A percentile compares a stretch with the other conserved stretches of the same genome.
Evolutionary conservation across 768 basidiomycete genomes (phyloP).

Genomic region (Lactifluus pinguis): DNA sequence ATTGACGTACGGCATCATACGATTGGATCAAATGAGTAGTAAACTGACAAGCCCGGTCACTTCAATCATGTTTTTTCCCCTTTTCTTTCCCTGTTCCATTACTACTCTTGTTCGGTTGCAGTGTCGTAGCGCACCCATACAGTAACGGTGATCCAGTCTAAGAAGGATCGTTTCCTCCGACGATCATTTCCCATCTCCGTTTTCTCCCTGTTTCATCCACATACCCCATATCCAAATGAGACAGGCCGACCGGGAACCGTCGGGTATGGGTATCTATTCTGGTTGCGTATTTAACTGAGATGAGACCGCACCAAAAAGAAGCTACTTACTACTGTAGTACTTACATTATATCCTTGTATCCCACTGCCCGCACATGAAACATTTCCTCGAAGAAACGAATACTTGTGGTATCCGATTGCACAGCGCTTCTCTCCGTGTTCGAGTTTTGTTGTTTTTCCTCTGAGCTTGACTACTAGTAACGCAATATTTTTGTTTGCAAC

Average conservation of each 20-base stretch:
- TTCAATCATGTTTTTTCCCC: background rate
- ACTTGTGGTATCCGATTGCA: too few relatives aligned
- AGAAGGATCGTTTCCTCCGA: background rate
- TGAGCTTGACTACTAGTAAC: too few relatives aligned
- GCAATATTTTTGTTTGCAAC: too few relatives aligned
- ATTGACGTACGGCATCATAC: background rate
- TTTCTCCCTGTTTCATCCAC: background rate
- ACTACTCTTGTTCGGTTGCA: background rate
- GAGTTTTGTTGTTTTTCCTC: too few relatives aligned
- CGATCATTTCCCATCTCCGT: background rate
- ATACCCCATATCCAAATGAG: background rate
- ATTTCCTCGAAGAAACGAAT: background rate
- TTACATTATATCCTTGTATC: background rate
- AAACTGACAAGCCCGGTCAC: background rate
- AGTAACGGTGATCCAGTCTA: background rate
- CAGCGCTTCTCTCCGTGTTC: background rate
- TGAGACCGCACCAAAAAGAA: background rate
- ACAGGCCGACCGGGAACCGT: background rate
- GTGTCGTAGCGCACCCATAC: background rate
- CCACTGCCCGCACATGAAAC: background rate
- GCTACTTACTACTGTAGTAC: background rate
- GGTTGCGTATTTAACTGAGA: background rate
- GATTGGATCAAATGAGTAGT: background rate
- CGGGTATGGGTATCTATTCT: background rate
- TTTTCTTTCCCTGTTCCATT: background rate